Evolutionary conservation across 768 basidiomycete genomes (phyloP).

Genomic region (Rhodosporidiobolus sp.): DNA sequence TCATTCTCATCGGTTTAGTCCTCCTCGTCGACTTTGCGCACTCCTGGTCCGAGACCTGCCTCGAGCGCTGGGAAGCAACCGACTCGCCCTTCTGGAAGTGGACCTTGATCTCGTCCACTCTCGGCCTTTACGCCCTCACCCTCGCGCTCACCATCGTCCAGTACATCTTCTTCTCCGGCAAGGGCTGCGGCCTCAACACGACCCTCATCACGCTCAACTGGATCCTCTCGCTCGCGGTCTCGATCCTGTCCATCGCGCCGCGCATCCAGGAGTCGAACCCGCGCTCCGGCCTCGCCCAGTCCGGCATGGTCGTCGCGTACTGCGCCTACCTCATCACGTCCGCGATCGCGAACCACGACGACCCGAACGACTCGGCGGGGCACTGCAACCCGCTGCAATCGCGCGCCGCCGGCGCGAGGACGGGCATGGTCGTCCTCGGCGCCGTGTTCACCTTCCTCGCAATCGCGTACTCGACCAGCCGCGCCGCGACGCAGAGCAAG

Average conservation of each 20-base stretch:
- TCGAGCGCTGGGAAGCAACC: slow-evolving; percentile 85
- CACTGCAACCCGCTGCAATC: slow-evolving; percentile 82
- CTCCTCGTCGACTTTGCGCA: slow-evolving; percentile 98
- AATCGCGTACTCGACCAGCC: slow-evolving; percentile 92
- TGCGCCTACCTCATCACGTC: slow-evolving; percentile 93
- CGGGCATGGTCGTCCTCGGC: slow-evolving; percentile 81
- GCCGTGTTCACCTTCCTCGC: slow-evolving; percentile 96
- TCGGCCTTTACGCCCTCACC: slow-evolving; percentile 76
- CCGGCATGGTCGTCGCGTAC: slow-evolving; percentile 95
- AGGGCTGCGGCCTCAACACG: slow-evolving; percentile 85
- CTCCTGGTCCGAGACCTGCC: slow-evolving; percentile 94
- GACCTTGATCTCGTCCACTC: slow-evolving; percentile 88
- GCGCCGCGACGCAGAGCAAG: slow-evolving; percentile 91
- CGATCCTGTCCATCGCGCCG: slow-evolving; percentile 77
- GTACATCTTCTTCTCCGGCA: slow-evolving; percentile 84
- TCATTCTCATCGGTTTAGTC: slow-evolving; percentile 94
- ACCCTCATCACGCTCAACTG: slow-evolving; percentile 97
- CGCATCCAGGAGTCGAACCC: slow-evolving; percentile 87
- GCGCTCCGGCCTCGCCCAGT: slow-evolving; percentile 88
- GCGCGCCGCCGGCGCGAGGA: slow-evolving; percentile 64
- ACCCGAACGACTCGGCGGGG: slow-evolving; percentile 54
- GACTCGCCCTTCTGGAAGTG: slow-evolving; percentile 91
- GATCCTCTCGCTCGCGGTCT: slow-evolving; percentile 70
- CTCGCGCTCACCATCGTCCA: slow-evolving; percentile 83
- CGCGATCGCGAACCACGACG: slow-evolving; percentile 86